These are phyloP conservation scores for Diospyros kaki DNA, from an alignment of 148 eudicot species.

Conservation along the genomic window DNA sequence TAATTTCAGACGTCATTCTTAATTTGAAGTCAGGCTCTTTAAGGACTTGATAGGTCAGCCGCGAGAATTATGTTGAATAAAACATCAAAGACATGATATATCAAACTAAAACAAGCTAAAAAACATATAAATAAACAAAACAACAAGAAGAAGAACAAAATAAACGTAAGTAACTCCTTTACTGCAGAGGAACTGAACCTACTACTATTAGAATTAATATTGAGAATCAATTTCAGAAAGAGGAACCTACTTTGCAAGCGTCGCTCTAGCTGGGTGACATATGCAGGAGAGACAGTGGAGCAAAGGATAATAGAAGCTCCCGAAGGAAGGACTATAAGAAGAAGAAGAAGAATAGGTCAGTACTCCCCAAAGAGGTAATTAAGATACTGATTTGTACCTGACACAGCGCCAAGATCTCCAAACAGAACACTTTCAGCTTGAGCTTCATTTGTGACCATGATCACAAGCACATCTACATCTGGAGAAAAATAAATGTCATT, in stretches of 20 bases:
- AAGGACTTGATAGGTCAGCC: no score
- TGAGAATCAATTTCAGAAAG: conserved; percentile 7
- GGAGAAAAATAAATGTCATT: conserved; percentile 18
- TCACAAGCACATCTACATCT: conserved; percentile 88
- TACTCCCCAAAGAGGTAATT: conserved; percentile 5
- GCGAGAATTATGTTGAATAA: no score
- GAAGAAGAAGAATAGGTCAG: conserved; percentile 18
- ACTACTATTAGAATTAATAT: conserved; percentile 7
- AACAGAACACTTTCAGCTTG: conserved; percentile 94
- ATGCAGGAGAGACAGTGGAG: conserved; percentile 95
- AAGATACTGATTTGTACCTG: conserved; percentile 42
- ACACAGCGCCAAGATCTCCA: conserved; percentile 79
- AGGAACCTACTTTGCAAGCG: conserved; percentile 66
- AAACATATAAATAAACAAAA: background rate
- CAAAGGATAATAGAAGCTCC: conserved; percentile 86
- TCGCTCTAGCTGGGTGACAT: conserved; percentile 63
- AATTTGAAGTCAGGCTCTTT: no score
- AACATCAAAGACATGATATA: no score
- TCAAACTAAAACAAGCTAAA: background rate
- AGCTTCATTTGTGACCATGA: conserved; percentile 98
- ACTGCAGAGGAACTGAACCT: background rate
- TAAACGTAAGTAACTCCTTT: background rate
- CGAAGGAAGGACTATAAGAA: conserved; percentile 57
- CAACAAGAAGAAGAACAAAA: background rate
- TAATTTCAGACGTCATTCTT: no score